Evolutionary conservation across 1,284 basidiomycete species (phyloP).

Genomic region (Tilletiaria anomala): DNA sequence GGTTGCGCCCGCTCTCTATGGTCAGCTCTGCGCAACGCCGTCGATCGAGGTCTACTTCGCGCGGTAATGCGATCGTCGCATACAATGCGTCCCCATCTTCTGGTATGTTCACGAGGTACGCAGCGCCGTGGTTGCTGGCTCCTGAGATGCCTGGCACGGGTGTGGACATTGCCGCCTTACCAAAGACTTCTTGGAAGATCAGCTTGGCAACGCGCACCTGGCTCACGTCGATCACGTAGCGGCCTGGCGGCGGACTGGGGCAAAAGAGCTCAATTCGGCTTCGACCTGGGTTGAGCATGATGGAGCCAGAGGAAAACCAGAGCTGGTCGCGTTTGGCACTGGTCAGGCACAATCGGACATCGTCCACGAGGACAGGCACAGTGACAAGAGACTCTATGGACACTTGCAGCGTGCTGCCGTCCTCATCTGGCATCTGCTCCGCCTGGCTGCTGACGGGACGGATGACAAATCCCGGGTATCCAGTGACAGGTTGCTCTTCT

Average conservation of each 20-base stretch:
- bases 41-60: slow-evolving; percentile 18
- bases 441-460: too few species aligned
- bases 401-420: slow-evolving; percentile 17
- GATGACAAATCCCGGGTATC: too few species aligned
- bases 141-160: neutral
- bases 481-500: too few species aligned
- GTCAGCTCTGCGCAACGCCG: slow-evolving; percentile 13
- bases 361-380: slow-evolving; percentile 16
- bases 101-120: slow-evolving; percentile 14
- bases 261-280: slow-evolving; percentile 15
- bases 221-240: slow-evolving; percentile 26
- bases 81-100: slow-evolving; percentile 20
- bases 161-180: too few species aligned
- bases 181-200: slow-evolving; percentile 28
- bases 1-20: slow-evolving; percentile 16
- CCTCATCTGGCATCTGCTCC: too few species aligned
- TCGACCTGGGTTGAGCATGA: slow-evolving; percentile 13
- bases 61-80: slow-evolving; percentile 8
- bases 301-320: slow-evolving; percentile 19
- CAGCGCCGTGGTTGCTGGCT: neutral
- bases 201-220: slow-evolving; percentile 22
- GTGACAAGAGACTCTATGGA: slow-evolving; percentile 11
- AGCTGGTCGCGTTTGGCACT: slow-evolving; percentile 12
- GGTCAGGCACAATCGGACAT: slow-evolving; percentile 22
- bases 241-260: slow-evolving; percentile 15